Evolutionary conservation across 768 basidiomycete species (phyloP).

Genomic region (Leucocoprinus leucothites): DNA sequence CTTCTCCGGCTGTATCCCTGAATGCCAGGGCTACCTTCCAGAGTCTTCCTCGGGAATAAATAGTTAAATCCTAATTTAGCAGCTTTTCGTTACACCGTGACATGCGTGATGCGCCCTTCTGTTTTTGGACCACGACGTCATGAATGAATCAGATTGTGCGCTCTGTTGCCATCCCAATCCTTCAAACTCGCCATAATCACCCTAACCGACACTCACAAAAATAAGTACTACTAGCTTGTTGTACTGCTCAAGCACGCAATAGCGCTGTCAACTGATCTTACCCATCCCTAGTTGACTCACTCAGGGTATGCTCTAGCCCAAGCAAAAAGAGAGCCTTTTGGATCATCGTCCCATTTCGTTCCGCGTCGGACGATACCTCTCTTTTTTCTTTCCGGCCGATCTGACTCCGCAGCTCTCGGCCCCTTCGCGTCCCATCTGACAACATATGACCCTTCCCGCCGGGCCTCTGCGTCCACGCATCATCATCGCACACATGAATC

Average conservation of each 20-base stretch:
- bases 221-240: too few species aligned
- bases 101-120: not conserved
- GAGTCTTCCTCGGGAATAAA: not conserved
- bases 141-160: slow-evolving; percentile 8
- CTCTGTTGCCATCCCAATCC: slow-evolving; percentile 7
- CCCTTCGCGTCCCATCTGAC: not conserved
- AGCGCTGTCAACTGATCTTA: too few species aligned
- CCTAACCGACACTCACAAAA: too few species aligned
- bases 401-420: not conserved
- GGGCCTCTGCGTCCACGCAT: too few species aligned
- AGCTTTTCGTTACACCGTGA: not conserved
- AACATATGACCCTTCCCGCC: too few species aligned
- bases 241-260: too few species aligned
- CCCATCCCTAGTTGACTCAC: too few species aligned
- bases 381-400: not conserved
- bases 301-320: too few species aligned
- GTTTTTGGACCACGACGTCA: not conserved
- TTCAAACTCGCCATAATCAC: not conserved
- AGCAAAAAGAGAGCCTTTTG: too few species aligned
- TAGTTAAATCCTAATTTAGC: slow-evolving; percentile 3
- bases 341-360: slow-evolving; percentile 1
- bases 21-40: not conserved
- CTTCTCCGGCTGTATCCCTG: too few species aligned
- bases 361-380: too few species aligned
- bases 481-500: not conserved